These are phyloP conservation scores for Fusarium hainanense DNA, from an alignment of 2,329 filamentous ascomycete genomes.

Conservation along the genomic window DNA sequence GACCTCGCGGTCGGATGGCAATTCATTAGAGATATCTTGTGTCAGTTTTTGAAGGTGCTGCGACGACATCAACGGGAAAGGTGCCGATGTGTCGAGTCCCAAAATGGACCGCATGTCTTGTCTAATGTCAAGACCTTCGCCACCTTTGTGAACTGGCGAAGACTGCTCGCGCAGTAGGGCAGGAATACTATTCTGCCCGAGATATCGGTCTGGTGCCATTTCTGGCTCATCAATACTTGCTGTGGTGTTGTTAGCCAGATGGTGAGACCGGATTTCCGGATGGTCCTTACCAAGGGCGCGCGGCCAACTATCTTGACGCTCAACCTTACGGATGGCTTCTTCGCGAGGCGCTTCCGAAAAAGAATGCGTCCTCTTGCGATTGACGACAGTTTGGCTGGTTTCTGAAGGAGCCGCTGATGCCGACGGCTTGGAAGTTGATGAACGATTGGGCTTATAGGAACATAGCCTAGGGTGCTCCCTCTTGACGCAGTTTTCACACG, in stretches of 20 bases:
- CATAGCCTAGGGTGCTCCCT: constrained; percentile 72
- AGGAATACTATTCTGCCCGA: constrained; percentile 75
- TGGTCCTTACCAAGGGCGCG: constrained; percentile 53
- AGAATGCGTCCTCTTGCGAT: constrained; percentile 52
- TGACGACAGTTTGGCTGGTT: constrained; percentile 28
- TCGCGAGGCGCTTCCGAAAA: constrained; percentile 47
- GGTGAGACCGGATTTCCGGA: constrained; percentile 21
- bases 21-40: constrained; percentile 68
- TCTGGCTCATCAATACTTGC: constrained; percentile 65
- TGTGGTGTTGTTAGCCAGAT: constrained; percentile 42
- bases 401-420: constrained; percentile 45
- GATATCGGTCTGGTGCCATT: constrained; percentile 67
- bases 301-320: constrained; percentile 57
- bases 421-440: constrained; percentile 52
- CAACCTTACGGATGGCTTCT: constrained; percentile 47
- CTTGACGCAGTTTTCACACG: constrained; percentile 76
- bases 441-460: constrained; percentile 72
- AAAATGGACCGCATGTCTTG: constrained; percentile 74
- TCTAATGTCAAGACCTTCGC: constrained; percentile 67
- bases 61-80: constrained; percentile 74
- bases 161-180: constrained; percentile 72
- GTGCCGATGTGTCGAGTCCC: constrained; percentile 72
- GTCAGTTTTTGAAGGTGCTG: constrained; percentile 70
- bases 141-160: constrained; percentile 62
- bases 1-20: constrained; percentile 73